Evolutionary conservation across 2,329 filamentous ascomycete genomes (phyloP), one percentile per base, ranked within the genome.

Genomic region (Fusarium sp.): DNA sequence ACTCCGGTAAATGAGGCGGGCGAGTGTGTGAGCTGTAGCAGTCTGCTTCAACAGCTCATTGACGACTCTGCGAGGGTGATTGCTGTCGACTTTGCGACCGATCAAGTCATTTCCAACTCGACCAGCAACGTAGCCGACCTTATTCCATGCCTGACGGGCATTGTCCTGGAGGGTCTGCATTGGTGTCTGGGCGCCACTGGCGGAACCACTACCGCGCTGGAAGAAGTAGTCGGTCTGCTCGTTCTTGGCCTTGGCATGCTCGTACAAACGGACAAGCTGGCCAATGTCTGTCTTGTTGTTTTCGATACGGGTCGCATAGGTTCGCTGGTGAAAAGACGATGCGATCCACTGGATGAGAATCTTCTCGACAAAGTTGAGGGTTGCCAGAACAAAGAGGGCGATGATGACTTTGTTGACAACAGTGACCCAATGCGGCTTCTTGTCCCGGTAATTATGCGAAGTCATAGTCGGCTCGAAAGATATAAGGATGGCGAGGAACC

Each of bases 291-390:
- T 93, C 77, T 97, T 97, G 83, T 97, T 97, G 78, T 95, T 86
- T 67, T 96, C 93, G 73, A 97, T 97, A 14, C 95, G 86, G 73
- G 95, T 93, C 23, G 92, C 90, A 75, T 98, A 98, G 0, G 95
- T 97, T 46, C 95, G 88, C 62, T 92, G 84, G 78, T 98, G 95
- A 80, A 98, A 98, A 67, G 91, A 93, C 62, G 94, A 94, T 31
- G 95, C 94, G 72, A 98, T 97, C 81, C 97, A 90, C 76, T 97
- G 94, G 60, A 97, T 97, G 71, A 97, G 87, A 65, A 97, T 91
- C 83, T 97, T 98, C 79, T 97, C 94, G 57, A 91, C 84, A 65
- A 96, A 91, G 79, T 98, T 97, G 67, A 97, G 83, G 3, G 89
- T 84, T 0, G 89, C 87, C 66, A 92, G 87, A 13, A 96, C 90